Percentiles rank a stretch among this genome's conserved stretches.
Conservation (phyloP, 2,329 filamentous ascomycete species). For the Dichotomopilus funicola region DNA sequence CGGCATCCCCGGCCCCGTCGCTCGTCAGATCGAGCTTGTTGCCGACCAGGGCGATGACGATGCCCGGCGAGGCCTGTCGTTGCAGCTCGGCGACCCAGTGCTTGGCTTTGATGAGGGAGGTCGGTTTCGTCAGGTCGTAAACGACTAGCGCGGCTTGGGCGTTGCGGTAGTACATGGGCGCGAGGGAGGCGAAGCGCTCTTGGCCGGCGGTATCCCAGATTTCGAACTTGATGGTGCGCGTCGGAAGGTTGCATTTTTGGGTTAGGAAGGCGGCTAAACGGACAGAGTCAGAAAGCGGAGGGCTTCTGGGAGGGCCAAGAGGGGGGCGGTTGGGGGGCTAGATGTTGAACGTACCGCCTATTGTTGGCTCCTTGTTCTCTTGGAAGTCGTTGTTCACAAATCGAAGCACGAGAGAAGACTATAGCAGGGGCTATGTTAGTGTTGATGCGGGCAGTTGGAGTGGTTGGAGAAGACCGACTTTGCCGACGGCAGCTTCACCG, state of each 20-base stretch:
- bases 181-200: constrained; percentile 92
- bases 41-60: constrained; percentile 93
- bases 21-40: constrained; percentile 91
- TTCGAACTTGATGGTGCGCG: constrained; percentile 84
- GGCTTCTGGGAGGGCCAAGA: neutral
- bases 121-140: constrained; percentile 96
- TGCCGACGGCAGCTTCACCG: constrained; percentile 95
- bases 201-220: constrained; percentile 99
- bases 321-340: neutral
- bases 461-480: constrained; percentile 52
- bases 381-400: constrained; percentile 99
- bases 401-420: constrained; percentile 95
- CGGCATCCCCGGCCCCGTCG: constrained; percentile 42
- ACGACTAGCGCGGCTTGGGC: constrained; percentile 95
- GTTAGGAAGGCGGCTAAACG: constrained; percentile 84
- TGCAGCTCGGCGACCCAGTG: constrained; percentile 98
- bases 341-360: constrained; percentile 63
- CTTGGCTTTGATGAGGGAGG: constrained; percentile 91
- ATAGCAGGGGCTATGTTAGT: constrained; percentile 14
- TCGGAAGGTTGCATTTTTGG: constrained; percentile 95
- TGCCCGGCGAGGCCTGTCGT: constrained; percentile 89
- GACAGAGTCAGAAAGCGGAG: neutral
- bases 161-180: constrained; percentile 99
- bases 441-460: constrained; percentile 9
- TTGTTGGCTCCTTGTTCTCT: constrained; percentile 99